Evolutionary conservation across 2,329 filamentous ascomycete genomes (phyloP).

Genomic region (Ophiocordyceps unilateralis): DNA sequence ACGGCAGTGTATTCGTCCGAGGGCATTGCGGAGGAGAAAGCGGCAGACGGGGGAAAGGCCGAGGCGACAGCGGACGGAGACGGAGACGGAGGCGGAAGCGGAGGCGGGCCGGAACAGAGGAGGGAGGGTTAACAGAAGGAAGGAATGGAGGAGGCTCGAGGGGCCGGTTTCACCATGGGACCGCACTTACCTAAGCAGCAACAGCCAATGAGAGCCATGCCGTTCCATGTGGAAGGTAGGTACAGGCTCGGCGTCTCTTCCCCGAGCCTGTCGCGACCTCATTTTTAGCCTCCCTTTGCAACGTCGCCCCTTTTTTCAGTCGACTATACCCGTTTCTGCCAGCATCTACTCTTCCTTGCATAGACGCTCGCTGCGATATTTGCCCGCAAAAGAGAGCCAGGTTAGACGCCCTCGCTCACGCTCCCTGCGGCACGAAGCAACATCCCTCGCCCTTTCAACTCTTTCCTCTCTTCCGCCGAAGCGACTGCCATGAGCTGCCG

Average conservation of each 20-base stretch:
- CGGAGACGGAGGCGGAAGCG: too few relatives aligned
- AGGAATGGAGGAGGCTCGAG: neutral
- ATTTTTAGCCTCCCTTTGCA: neutral
- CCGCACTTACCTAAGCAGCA: neutral
- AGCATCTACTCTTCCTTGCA: neutral
- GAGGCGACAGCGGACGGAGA: neutral
- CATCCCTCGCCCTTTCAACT: neutral
- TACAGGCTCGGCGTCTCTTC: neutral
- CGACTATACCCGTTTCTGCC: neutral
- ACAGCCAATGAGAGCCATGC: neutral
- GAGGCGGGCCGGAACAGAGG: too few relatives aligned
- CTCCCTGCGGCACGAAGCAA: neutral
- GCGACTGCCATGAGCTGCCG: slow-evolving; percentile 10
- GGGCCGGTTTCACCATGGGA: neutral
- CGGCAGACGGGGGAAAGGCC: neutral
- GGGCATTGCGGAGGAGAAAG: slow-evolving; percentile 33
- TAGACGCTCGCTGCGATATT: neutral
- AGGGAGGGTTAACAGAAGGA: too few relatives aligned
- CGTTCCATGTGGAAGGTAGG: neutral
- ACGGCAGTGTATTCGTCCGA: slow-evolving; percentile 55
- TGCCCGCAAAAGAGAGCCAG: neutral
- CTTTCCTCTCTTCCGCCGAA: neutral
- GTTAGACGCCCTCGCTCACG: neutral
- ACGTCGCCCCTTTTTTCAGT: neutral
- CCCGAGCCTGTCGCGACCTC: neutral